A percentile compares a stretch with the other conserved stretches of the same genome.
Conservation (phyloP, 345 rosid species). For the Camelina sativa region DNA sequence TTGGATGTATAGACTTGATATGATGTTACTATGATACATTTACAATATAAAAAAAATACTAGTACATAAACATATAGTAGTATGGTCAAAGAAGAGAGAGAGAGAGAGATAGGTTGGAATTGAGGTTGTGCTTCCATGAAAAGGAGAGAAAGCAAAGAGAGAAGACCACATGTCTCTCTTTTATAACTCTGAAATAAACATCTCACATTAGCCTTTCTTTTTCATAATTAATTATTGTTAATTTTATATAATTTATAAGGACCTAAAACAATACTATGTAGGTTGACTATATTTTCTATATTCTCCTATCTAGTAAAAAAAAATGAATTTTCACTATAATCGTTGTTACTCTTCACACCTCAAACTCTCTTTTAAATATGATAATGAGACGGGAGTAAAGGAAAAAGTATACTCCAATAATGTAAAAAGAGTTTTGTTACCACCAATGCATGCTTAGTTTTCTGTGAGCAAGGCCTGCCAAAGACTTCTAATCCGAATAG, state of each 20-base stretch:
- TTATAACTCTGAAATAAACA: conserved; percentile 27
- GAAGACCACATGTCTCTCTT: conserved; percentile 43
- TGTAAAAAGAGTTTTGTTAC: not conserved
- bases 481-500: not conserved
- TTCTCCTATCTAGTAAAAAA: not conserved
- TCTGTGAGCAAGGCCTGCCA: not conserved
- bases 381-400: too few relatives aligned
- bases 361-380: too few relatives aligned
- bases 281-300: conserved; percentile 29
- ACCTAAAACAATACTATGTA: conserved; percentile 17
- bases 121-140: conserved; percentile 31
- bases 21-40: conserved; percentile 31
- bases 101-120: conserved; percentile 16
- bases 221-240: not conserved
- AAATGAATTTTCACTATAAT: too few relatives aligned
- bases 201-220: conserved; percentile 29
- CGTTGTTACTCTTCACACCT: too few relatives aligned
- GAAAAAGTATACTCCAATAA: not conserved
- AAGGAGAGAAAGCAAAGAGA: conserved; percentile 42
- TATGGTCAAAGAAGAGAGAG: conserved; percentile 33
- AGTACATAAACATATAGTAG: conserved; percentile 10
- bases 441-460: conserved; percentile 9
- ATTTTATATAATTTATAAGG: not conserved
- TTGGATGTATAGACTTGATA: conserved; percentile 2
- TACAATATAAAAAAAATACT: not conserved